Base-by-base conservation (phyloP, 495 filamentous ascomycete species). In the Massariosphaeria phaeospora region DNA sequence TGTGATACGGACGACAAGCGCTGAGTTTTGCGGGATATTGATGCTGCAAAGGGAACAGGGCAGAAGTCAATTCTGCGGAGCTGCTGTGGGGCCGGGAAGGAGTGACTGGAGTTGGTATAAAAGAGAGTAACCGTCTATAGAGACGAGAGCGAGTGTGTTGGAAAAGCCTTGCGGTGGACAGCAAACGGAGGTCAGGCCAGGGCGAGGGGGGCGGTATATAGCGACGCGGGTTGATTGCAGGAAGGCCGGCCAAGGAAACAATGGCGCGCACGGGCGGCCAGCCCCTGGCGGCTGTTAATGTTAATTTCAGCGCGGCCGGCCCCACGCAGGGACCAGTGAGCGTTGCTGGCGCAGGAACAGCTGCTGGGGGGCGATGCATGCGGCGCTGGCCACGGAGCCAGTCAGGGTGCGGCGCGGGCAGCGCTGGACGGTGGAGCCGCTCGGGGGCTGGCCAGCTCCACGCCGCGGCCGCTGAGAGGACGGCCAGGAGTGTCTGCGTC, bases 1-100 rank as follows among this genome's bases (percentile, higher is more conserved):
- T 24, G 42, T 59, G 55, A 47, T 26, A 39, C 33, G 51, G 40
- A 59, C 36, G 20, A 29, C 1, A 42, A 34, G 15, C 35, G 43
- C 30, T 51, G 40, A 21, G 41, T 45, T 50, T 48, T 55, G 57
- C 33, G 42, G 49, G 56, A 55, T 45, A 55, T 49, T 61, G 57
- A 61, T 55, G 27, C 50, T 61, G 57, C 57, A 45, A 61, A 59
- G 17, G 43, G 35, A 55, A 55, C 50, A 43, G 47, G 57, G 51
- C 57, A 61, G 57, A 61, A 61, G 26, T 61, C 57, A 61, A 61
- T 51, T 61, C 57, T 61, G 57, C 51, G 31, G 25, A 40, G 31
- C 21, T 48, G 39, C 35, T 29, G 25, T 11, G 46, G 27, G 18
- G 34, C 27, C 42, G 36, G 11, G 57, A 61, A 61, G 30, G 57